phyloP scores from a whole-genome alignment of 805 yeast genomes.

The Jamesozyma spencerorum region DNA sequence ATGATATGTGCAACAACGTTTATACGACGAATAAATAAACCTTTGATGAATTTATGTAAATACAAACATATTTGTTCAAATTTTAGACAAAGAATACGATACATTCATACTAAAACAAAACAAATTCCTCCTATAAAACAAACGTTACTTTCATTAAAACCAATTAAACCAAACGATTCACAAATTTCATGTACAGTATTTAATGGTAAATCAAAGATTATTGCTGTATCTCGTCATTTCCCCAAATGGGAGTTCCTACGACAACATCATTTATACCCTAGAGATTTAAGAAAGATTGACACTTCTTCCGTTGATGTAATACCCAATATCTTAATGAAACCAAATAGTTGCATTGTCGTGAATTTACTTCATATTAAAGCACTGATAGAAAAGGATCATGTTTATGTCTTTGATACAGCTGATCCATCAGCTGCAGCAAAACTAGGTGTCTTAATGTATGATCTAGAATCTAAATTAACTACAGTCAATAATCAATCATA shows the following conservation, averaged over 20 bases:
- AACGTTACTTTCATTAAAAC: conserved; percentile 25
- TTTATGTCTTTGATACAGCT: conserved; percentile 68
- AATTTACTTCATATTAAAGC: conserved; percentile 86
- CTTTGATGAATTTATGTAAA: too few species aligned
- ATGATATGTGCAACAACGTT: too few species aligned
- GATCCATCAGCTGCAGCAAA: conserved; percentile 51
- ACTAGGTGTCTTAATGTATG: conserved; percentile 74
- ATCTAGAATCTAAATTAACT: conserved; percentile 60
- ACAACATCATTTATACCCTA: conserved; percentile 67
- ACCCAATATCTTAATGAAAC: conserved; percentile 78
- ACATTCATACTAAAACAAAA: too few species aligned
- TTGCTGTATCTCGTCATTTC: conserved; percentile 69
- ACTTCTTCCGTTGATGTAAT: conserved; percentile 71
- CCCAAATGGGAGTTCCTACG: conserved; percentile 69
- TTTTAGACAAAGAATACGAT: too few species aligned
- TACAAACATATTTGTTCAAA: too few species aligned
- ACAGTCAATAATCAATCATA: conserved; percentile 40
- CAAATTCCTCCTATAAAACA: conserved; percentile 4
- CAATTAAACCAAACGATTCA: conserved; percentile 37
- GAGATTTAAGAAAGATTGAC: conserved; percentile 79
- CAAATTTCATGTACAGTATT: conserved; percentile 71
- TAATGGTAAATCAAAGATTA: conserved; percentile 62
- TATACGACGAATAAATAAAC: too few species aligned
- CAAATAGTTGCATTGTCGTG: conserved; percentile 57
- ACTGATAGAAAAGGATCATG: conserved; percentile 67